Percentiles rank a stretch among this genome's conserved stretches.
phyloP scores from a whole-genome alignment of 495 filamentous ascomycete genomes.

The Cercophora samala region DNA sequence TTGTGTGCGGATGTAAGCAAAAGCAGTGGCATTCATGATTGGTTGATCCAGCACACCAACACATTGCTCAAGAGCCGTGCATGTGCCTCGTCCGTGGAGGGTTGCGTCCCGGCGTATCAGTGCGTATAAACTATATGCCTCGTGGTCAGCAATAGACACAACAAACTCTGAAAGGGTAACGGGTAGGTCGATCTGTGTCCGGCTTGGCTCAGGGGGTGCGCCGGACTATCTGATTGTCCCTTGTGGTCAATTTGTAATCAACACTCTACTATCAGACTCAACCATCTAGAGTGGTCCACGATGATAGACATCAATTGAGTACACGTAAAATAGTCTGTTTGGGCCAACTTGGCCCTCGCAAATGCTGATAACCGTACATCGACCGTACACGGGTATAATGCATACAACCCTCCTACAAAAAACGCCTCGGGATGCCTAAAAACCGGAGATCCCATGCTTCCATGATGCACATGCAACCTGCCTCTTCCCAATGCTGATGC shows the following conservation, averaged over 20 bases:
- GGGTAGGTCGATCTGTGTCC: not conserved
- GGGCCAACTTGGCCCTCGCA: not conserved
- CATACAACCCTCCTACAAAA: not conserved
- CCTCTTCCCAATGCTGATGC: not conserved
- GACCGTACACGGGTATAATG: not conserved
- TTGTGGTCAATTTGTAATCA: not conserved
- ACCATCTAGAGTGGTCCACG: not conserved
- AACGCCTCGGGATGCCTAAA: not conserved
- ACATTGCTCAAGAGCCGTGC: too few species aligned
- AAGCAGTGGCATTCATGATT: not conserved
- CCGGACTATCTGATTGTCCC: not conserved
- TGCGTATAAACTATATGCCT: not conserved
- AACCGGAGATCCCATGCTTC: not conserved
- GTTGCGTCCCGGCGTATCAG: not conserved
- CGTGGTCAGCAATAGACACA: constrained; percentile 32
- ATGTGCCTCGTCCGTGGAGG: not conserved
- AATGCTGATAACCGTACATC: not conserved
- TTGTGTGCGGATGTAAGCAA: not conserved
- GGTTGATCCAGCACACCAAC: not conserved
- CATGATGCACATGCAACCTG: not conserved
- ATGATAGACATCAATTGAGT: not conserved
- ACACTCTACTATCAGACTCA: too few species aligned
- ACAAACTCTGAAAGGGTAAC: not conserved
- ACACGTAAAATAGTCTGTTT: not conserved
- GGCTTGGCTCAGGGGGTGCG: not conserved